Evolutionary conservation across 2,329 filamentous ascomycete species (phyloP).

Genomic region (Knufia fluminis): DNA sequence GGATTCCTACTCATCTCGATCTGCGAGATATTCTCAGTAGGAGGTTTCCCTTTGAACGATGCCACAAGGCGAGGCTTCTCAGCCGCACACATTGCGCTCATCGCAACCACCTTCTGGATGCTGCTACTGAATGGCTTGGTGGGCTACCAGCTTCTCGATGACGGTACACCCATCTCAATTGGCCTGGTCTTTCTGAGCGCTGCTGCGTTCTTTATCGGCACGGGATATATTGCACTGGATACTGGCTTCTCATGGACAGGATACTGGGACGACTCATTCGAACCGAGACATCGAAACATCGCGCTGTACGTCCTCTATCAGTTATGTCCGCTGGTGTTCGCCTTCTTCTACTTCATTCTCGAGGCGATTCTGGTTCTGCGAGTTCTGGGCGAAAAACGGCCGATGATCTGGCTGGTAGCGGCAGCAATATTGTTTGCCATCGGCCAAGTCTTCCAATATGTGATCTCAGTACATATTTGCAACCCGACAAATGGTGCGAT

Average conservation of each 20-base stretch:
- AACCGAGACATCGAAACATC: conserved; percentile 60
- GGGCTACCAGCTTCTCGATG: conserved; percentile 86
- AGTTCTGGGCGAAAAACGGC: conserved; percentile 76
- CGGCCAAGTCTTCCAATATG: conserved; percentile 93
- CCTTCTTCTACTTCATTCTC: conserved; percentile 78
- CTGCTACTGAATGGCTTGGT: conserved; percentile 86
- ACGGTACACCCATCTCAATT: conserved; percentile 78
- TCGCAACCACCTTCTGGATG: conserved; percentile 81
- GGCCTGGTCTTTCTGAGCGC: conserved; percentile 65
- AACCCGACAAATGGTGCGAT: conserved; percentile 73
- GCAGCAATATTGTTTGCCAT: conserved; percentile 78
- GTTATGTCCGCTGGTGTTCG: conserved; percentile 75
- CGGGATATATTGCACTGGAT: conserved; percentile 90
- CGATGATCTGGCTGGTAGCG: conserved; percentile 74
- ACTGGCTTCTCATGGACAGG: conserved; percentile 80
- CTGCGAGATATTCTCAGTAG: conserved; percentile 94
- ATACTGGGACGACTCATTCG: conserved; percentile 57
- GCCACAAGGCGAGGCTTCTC: conserved; percentile 72
- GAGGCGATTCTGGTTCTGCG: conserved; percentile 75
- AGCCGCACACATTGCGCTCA: conserved; percentile 80
- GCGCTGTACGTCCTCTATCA: conserved; percentile 92
- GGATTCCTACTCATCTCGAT: conserved; percentile 81
- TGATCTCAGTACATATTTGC: conserved; percentile 85
- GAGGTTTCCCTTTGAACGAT: conserved; percentile 67
- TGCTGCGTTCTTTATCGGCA: conserved; percentile 68